phyloP scores from a whole-genome alignment of 345 rosid species.

The Firmiana major region DNA sequence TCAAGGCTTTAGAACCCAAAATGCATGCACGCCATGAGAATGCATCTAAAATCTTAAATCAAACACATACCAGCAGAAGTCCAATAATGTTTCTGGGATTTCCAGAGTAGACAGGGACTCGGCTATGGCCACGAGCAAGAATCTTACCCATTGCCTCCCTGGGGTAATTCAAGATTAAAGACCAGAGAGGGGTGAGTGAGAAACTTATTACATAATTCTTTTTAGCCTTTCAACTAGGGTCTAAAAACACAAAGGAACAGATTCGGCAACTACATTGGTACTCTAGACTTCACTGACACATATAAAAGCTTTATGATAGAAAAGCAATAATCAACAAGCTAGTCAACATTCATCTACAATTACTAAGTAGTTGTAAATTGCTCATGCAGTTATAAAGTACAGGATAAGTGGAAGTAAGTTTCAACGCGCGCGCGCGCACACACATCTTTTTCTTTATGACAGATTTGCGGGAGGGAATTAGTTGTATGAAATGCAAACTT shows the following conservation, averaged over 20 bases:
- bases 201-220: background rate
- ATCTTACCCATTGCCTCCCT: constrained; percentile 95
- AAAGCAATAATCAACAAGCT: background rate
- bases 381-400: background rate
- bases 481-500: background rate
- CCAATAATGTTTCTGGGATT: constrained; percentile 86
- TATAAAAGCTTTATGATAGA: background rate
- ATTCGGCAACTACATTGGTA: background rate
- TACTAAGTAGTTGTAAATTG: background rate
- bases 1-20: background rate
- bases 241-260: background rate
- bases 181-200: background rate
- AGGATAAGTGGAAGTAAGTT: background rate
- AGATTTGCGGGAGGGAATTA: background rate
- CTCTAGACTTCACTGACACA: background rate
- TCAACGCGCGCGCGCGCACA: background rate
- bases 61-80: constrained; percentile 72
- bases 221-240: background rate
- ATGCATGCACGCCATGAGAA: background rate
- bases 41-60: constrained; percentile 7
- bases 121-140: constrained; percentile 94
- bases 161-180: constrained; percentile 15
- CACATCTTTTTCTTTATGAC: background rate
- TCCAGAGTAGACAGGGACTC: constrained; percentile 89
- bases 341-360: background rate